These are phyloP conservation scores for Durusdinium trenchii DNA, from an alignment of 73 alveolate genomes.

Conservation along the genomic window DNA sequence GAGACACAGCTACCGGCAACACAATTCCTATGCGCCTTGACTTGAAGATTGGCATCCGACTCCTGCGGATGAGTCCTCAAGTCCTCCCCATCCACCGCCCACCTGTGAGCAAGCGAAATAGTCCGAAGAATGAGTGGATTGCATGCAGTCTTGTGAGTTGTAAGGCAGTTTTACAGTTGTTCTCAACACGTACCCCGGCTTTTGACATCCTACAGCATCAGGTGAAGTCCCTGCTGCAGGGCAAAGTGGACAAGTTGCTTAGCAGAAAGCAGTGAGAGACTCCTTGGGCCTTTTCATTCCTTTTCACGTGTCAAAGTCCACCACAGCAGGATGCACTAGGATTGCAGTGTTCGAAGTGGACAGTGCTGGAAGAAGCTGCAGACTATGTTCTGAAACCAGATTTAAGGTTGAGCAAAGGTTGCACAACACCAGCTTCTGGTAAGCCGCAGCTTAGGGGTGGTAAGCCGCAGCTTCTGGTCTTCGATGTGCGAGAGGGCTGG, in stretches of 20 bases:
- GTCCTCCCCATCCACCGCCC: background rate
- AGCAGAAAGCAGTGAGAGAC: background rate
- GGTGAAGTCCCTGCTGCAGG: slow-evolving; percentile 59
- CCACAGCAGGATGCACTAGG: no score
- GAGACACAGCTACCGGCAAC: slow-evolving; percentile 52
- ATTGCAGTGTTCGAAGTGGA: no score
- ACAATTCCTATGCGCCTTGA: slow-evolving; percentile 55
- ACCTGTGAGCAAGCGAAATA: no score
- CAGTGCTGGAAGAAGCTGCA: no score
- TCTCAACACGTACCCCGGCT: background rate
- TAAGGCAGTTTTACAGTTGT: no score
- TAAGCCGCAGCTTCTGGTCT: slow-evolving; percentile 43
- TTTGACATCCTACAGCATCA: background rate
- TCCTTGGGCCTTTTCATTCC: background rate
- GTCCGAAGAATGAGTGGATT: no score
- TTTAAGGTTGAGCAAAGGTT: no score
- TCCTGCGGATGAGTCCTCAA: background rate
- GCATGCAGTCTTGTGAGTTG: no score
- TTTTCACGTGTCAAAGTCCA: no score
- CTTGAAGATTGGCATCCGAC: background rate
- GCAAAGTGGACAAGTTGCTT: slow-evolving; percentile 8
- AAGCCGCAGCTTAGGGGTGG: background rate
- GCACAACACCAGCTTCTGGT: no score
- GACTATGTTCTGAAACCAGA: no score
- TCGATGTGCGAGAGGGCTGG: slow-evolving; percentile 71